Percentiles rank a stretch among this genome's conserved stretches.
Evolutionary conservation across 106 monocot species (phyloP).

Genomic region (Acanthochlamys bracteata): DNA sequence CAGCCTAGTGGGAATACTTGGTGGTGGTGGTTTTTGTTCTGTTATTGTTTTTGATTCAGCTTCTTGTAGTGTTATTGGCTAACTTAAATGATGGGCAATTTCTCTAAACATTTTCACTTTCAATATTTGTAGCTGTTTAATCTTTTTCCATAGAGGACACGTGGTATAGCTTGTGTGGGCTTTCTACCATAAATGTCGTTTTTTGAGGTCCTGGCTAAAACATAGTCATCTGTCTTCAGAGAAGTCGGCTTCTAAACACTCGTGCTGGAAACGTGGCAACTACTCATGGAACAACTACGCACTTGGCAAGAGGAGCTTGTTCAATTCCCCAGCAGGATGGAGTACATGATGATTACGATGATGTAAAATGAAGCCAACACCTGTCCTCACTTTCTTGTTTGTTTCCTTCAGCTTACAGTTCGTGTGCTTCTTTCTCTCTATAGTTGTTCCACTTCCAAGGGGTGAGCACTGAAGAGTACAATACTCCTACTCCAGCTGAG

Average conservation of each 20-base stretch:
- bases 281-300: not conserved
- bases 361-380: constrained; percentile 23
- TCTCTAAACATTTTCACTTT: no score
- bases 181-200: not conserved
- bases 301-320: constrained; percentile 11
- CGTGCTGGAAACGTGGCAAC: not conserved
- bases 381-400: not conserved
- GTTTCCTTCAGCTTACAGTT: not conserved
- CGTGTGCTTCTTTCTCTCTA: constrained; percentile 11
- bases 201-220: not conserved
- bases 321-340: constrained; percentile 80
- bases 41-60: no score
- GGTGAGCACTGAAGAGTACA: constrained; percentile 60
- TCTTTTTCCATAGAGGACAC: no score
- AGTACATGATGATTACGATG: constrained; percentile 69
- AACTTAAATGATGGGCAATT: no score
- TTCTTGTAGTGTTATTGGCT: no score
- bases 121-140: no score
- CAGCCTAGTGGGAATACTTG: no score
- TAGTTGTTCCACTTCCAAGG: constrained; percentile 56
- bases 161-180: not conserved
- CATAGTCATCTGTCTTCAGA: not conserved
- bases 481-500: constrained; percentile 43
- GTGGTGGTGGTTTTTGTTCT: no score
- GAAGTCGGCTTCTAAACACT: not conserved